Base-by-base conservation (phyloP, 2,329 filamentous ascomycete species). In the Sphaerostilbella broomeana region DNA sequence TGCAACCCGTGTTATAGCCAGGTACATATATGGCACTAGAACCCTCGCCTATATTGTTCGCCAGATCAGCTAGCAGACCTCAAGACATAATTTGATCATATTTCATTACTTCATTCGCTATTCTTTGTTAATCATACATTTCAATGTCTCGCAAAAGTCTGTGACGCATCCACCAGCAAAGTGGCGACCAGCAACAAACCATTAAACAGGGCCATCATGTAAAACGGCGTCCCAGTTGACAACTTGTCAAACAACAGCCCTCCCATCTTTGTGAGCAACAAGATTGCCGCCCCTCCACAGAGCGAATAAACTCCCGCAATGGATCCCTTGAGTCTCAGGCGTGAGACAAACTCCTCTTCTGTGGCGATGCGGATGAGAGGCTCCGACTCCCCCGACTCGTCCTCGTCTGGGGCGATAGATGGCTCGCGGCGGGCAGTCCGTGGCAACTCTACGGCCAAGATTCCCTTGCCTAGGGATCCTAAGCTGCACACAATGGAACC, bases 401-500 rank as follows among this genome's bases (percentile, higher is more conserved):
- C 54, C 5, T 65, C 62, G 24, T 58, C 62, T 15, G 51, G 58
- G 6, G 56, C 55, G 10, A 62, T 50, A 0, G 56, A 53, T 4
- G 55, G 45, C 28, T 53, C 48, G 9, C 46, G 45, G 42, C 39
- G 51, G 26, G 30, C 49, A 2, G 51, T 48, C 20, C 51, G 51
- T 10, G 56, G 55, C 4, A 66, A 49, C 32, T 75, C 71, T 2
- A 64, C 67, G 5, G 68, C 65, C 16, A 94, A 69, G 16, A 97
- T 82, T 4, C 88, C 89, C 12, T 79, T 79, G 25, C 87, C 87
- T 3, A 98, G 73, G 1, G 92, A 78, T 1, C 86, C 88, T n/a
- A 98, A 73, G 48, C 86, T 94, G 64, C 89, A 95, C 1, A 98
- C 92, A 43, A 98, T 97, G 9, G 88, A 84, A 2, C 90, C 92